phyloP scores from a whole-genome alignment of 148 eudicot species.

The Persicaria tinctoria region DNA sequence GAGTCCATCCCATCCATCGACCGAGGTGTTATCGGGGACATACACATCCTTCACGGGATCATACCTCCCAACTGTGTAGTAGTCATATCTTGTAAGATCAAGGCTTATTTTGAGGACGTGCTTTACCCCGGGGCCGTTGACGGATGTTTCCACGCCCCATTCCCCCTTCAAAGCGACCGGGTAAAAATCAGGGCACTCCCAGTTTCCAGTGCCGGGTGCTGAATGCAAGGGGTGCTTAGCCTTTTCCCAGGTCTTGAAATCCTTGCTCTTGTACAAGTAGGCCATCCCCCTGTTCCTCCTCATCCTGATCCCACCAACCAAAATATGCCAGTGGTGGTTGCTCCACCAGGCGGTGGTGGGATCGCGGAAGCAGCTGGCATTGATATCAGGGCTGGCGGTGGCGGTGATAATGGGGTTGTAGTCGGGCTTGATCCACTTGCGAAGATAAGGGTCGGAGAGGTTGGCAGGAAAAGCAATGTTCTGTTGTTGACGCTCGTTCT shows the following conservation, averaged over 20 bases:
- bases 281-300: conserved; percentile 42
- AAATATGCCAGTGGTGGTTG: conserved; percentile 43
- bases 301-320: conserved; percentile 53
- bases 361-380: conserved; percentile 52
- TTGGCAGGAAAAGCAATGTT: conserved; percentile 62
- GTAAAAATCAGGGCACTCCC: conserved; percentile 86
- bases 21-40: conserved; percentile 31
- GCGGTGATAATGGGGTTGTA: conserved; percentile 60
- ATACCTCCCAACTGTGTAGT: conserved; percentile 61
- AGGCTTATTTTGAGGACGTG: conserved; percentile 73
- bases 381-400: conserved; percentile 28
- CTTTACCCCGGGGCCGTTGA: conserved; percentile 25
- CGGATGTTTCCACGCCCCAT: conserved; percentile 37
- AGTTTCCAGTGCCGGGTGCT: conserved; percentile 40
- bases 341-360: conserved; percentile 60
- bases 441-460: conserved; percentile 58
- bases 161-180: conserved; percentile 36
- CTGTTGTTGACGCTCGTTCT: conserved; percentile 44
- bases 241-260: conserved; percentile 50
- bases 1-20: conserved; percentile 69
- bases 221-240: conserved; percentile 60
- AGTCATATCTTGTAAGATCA: conserved; percentile 61
- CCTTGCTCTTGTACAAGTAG: conserved; percentile 47
- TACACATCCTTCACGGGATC: conserved; percentile 26
- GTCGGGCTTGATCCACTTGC: conserved; percentile 68